A percentile compares a stretch with the other conserved stretches of the same genome.
Conservation (phyloP, 2,329 filamentous ascomycete genomes). For the Colletotrichum kahawae region DNA sequence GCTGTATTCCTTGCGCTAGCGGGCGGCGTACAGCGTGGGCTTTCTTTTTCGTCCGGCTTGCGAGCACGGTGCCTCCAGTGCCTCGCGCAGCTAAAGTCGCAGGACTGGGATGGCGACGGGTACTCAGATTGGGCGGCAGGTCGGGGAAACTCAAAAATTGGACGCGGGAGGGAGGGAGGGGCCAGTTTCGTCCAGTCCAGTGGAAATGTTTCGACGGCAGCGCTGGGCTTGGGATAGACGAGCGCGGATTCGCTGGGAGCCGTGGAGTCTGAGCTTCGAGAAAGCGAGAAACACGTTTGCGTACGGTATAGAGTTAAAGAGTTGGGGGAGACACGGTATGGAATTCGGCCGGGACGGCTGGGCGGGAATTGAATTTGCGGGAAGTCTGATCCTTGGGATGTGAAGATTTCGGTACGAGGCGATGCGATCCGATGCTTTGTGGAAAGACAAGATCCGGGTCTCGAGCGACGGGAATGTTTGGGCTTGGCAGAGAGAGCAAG, state of each 20-base stretch:
- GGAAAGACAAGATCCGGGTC: background rate
- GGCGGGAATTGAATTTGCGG: background rate
- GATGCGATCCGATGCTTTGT: slow-evolving; percentile 11
- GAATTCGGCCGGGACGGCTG: slow-evolving; percentile 1
- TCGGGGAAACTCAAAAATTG: slow-evolving; percentile 11
- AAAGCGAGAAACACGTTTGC: background rate
- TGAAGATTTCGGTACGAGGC: background rate
- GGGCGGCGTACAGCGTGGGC: background rate
- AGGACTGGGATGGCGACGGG: slow-evolving; percentile 18
- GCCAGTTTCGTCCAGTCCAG: slow-evolving; percentile 9
- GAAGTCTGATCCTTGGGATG: background rate
- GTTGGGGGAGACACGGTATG: background rate
- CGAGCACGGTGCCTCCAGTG: slow-evolving; percentile 18
- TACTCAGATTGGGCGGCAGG: slow-evolving; percentile 13
- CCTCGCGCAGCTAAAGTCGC: slow-evolving; percentile 20
- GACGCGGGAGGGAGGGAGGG: background rate
- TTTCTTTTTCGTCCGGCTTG: slow-evolving; percentile 14
- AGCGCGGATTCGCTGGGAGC: slow-evolving; percentile 16
- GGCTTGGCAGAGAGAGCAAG: background rate
- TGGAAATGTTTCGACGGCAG: slow-evolving; percentile 19
- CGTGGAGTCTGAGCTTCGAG: slow-evolving; percentile 3
- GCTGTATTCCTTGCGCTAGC: slow-evolving; percentile 21
- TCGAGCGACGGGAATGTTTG: background rate
- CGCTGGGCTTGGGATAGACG: background rate
- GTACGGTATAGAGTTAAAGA: background rate